Percentiles rank a stretch among this genome's conserved stretches.
phyloP scores from a whole-genome alignment of 2,329 filamentous ascomycete species.

The Monosporascus sp. region DNA sequence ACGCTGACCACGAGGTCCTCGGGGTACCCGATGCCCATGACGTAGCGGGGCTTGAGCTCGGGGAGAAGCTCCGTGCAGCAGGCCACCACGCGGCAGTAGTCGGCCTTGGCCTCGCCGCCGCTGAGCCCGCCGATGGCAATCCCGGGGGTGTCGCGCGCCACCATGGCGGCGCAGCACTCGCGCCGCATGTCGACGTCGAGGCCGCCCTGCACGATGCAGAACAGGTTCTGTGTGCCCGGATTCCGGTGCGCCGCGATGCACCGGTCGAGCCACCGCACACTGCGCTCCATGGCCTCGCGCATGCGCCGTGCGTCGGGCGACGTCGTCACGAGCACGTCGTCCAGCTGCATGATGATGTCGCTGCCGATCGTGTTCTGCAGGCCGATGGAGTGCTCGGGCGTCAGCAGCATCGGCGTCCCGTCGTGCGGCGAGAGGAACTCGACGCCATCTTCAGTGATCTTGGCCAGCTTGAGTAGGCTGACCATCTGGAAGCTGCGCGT shows the following conservation, averaged over 20 bases:
- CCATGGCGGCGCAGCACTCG: conserved; percentile 82
- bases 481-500: conserved; percentile 90
- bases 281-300: conserved; percentile 90
- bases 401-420: conserved; percentile 91
- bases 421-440: conserved; percentile 95
- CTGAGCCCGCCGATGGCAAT: conserved; percentile 95
- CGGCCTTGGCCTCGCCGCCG: conserved; percentile 88
- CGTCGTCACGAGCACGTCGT: conserved; percentile 95
- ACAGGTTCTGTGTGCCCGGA: conserved; percentile 80
- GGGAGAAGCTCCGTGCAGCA: conserved; percentile 82
- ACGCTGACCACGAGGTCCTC: conserved; percentile 93
- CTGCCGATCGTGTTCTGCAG: conserved; percentile 96
- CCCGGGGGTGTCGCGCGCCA: conserved; percentile 83
- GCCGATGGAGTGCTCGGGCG: conserved; percentile 92
- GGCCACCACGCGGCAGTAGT: conserved; percentile 85
- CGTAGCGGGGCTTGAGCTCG: conserved; percentile 90
- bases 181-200: conserved; percentile 80
- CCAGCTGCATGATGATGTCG: conserved; percentile 99
- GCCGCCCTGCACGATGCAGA: conserved; percentile 97
- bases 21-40: conserved; percentile 98
- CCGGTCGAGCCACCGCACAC: conserved; percentile 90
- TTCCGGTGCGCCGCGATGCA: conserved; percentile 88
- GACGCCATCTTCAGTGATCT: conserved; percentile 92
- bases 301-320: conserved; percentile 85
- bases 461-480: conserved; percentile 85